Conservation (phyloP, 768 basidiomycete species). For the Epithele typhae region DNA sequence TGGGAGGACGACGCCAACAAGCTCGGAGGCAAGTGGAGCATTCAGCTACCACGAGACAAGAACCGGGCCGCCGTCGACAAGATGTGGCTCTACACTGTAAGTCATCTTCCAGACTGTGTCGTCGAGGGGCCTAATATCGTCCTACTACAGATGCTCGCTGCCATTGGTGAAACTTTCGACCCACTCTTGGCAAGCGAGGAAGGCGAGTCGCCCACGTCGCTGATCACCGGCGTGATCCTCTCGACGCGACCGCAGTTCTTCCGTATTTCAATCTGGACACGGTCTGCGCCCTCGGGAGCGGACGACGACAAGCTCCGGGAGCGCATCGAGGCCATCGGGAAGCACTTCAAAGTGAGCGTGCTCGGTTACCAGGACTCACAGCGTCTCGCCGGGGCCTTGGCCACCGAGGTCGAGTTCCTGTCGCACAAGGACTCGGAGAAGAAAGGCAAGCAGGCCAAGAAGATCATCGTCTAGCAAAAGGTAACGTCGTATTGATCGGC, state of each 20-base stretch:
- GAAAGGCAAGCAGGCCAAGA: slow-evolving; percentile 82
- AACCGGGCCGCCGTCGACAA: slow-evolving; percentile 79
- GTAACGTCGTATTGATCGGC: slow-evolving; percentile 1
- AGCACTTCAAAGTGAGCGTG: slow-evolving; percentile 88
- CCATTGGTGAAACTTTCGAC: slow-evolving; percentile 98
- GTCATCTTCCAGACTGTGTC: slow-evolving; percentile 4
- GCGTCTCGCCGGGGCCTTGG: slow-evolving; percentile 78
- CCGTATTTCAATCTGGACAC: slow-evolving; percentile 97
- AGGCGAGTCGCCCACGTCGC: slow-evolving; percentile 45
- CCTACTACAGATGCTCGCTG: slow-evolving; percentile 85
- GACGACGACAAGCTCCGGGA: slow-evolving; percentile 62
- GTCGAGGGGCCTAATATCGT: background rate
- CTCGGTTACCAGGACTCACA: slow-evolving; percentile 75
- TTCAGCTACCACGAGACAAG: slow-evolving; percentile 96
- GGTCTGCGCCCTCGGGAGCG: slow-evolving; percentile 57
- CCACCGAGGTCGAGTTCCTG: slow-evolving; percentile 92
- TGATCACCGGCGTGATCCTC: slow-evolving; percentile 68
- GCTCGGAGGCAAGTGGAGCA: slow-evolving; percentile 97
- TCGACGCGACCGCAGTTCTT: slow-evolving; percentile 94
- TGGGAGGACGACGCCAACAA: slow-evolving; percentile 99
- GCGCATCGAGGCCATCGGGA: slow-evolving; percentile 80
- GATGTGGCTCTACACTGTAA: slow-evolving; percentile 97
- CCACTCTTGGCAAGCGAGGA: slow-evolving; percentile 60
- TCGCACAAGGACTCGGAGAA: slow-evolving; percentile 95
- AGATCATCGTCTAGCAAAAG: slow-evolving; percentile 58